Base-by-base conservation (phyloP, 2,329 filamentous ascomycete species). In the Acephala macrosclerotiorum region DNA sequence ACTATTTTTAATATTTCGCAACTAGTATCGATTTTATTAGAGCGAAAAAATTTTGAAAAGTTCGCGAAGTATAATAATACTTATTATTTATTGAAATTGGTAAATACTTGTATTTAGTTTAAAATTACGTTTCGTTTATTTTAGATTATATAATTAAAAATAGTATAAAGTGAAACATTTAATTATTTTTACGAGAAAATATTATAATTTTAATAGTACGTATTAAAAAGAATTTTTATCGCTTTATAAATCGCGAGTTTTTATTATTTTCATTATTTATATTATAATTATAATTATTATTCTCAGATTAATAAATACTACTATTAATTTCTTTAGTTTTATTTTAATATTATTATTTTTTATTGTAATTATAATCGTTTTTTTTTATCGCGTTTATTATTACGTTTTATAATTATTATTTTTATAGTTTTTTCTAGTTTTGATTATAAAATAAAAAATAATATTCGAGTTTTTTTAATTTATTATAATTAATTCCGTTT, bases 1-100 rank as follows among this genome's bases (percentile, higher is more conserved):
- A 66, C 66, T 36, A 70, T 38, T 71, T 57, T 38, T 63, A 61
- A 66, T 70, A 69, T 62, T 68, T 57, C 42, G 68, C 65, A 66
- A 64, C 22, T 68, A 55, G 57, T 66, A 60, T 55, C 33, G 68
- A 35, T 65, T 53, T 11, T 36, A 58, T 3, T 40, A 26, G 25
- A 38, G 63, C 65, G 20, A 47, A 61, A 4, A 16, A 11, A 47
- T 58, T 67, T 60, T 40, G 62, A 65, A 62, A 66, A 22, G 53
- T 58, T 63, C 51, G 59, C 62, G 53, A 22, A 57, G 63, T 22
- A 60, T 64, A 25, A 33, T 64, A 26, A 12, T 68, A n/a, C 20
- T 57, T 45, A 62, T 64, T 51, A 49, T 22, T 18, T 49, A 60
- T 26, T 25, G 59, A 58, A 20, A 12, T 63, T 40, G 49, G 40